A percentile compares a stretch with the other conserved stretches of the same genome.
These are phyloP conservation scores for Alternaria brassicae DNA, from an alignment of 2,329 filamentous ascomycete genomes.

Conservation along the genomic window DNA sequence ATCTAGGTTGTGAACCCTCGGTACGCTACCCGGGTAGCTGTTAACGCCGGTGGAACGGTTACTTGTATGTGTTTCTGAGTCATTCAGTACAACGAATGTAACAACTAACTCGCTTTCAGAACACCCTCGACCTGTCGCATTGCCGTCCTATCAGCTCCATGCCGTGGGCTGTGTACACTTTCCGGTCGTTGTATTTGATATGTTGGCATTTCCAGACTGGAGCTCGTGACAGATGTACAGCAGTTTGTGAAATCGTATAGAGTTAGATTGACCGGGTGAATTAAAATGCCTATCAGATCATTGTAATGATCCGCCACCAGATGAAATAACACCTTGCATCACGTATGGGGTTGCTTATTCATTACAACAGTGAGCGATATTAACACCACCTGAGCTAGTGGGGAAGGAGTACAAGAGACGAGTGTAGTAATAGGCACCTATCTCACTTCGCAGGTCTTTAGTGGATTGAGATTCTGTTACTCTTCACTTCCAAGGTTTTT, in stretches of 20 bases:
- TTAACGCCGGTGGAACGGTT: background rate
- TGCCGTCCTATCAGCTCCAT: background rate
- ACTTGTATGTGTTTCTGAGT: background rate
- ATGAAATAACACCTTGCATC: background rate
- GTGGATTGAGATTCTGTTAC: background rate
- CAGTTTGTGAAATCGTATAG: background rate
- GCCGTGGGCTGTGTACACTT: background rate
- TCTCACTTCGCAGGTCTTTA: background rate
- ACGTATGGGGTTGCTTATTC: background rate
- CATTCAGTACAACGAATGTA: background rate
- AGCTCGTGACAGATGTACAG: background rate
- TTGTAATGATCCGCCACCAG: background rate
- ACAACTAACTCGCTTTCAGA: background rate
- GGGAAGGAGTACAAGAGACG: background rate
- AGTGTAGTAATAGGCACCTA: background rate
- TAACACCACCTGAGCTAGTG: background rate
- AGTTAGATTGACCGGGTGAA: background rate
- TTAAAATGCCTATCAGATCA: too few relatives aligned
- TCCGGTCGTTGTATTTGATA: background rate
- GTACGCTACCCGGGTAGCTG: background rate
- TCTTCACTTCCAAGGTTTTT: background rate
- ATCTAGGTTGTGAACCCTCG: background rate
- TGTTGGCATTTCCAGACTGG: background rate
- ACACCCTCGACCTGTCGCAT: background rate
- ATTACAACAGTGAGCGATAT: background rate